Percentiles rank a stretch among this genome's conserved stretches.
Evolutionary conservation across 345 rosid species (phyloP).

Genomic region (Gossypium stocksii): DNA sequence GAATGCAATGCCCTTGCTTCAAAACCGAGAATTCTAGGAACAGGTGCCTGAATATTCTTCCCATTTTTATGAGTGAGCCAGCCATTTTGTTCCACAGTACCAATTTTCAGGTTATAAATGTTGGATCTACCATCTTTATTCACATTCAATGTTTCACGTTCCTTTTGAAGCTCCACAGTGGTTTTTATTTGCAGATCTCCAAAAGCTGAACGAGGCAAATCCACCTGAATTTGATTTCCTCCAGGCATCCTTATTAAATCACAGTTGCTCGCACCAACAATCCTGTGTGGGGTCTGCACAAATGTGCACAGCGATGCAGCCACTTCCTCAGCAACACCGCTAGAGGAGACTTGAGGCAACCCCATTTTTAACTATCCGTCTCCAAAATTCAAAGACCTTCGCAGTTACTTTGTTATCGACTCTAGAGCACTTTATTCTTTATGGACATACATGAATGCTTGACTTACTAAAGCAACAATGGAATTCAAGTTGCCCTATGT

Average conservation of each 20-base stretch:
- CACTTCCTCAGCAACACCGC: constrained; percentile 34
- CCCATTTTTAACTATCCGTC: constrained; percentile 37
- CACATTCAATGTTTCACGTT: constrained; percentile 26
- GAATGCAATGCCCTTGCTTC: constrained; percentile 35
- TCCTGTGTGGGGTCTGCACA: constrained; percentile 32
- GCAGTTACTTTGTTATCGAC: constrained; percentile 7
- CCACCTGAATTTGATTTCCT: constrained; percentile 31
- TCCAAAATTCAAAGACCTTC: constrained; percentile 11
- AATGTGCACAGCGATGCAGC: constrained; percentile 32
- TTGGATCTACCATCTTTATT: constrained; percentile 26
- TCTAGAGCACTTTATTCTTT: constrained; percentile 2
- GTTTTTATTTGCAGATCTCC: constrained; percentile 37
- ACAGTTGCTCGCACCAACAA: constrained; percentile 29
- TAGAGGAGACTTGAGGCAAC: constrained; percentile 54
- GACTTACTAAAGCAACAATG: constrained; percentile 3
- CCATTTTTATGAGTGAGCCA: constrained; percentile 27
- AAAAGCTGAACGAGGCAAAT: constrained; percentile 31
- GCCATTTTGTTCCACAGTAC: constrained; percentile 26
- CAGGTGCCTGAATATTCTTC: constrained; percentile 32
- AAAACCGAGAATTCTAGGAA: constrained; percentile 52
- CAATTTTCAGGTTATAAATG: constrained; percentile 27
- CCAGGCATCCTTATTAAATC: constrained; percentile 38
- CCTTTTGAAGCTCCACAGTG: constrained; percentile 24
- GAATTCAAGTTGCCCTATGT: constrained; percentile 4
- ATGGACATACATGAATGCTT: constrained; percentile 5